Evolutionary conservation across 2,329 filamentous ascomycete species (phyloP).

Genomic region (Cytospora mali): DNA sequence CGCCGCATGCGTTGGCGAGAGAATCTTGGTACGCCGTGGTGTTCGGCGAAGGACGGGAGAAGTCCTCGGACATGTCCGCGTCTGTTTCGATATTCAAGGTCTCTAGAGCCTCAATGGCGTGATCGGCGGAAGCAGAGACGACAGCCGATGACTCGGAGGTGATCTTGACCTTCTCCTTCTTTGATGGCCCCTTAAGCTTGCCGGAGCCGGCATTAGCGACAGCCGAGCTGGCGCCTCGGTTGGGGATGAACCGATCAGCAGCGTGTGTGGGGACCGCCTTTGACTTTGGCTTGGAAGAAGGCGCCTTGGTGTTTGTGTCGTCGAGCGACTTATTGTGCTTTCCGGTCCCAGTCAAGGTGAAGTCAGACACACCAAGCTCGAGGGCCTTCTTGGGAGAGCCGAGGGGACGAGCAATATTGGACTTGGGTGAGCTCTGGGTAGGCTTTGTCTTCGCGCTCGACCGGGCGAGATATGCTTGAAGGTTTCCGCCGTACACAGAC

Average conservation of each 20-base stretch:
- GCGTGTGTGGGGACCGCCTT: conserved; percentile 82
- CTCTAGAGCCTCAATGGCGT: conserved; percentile 78
- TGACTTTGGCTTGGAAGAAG: conserved; percentile 51
- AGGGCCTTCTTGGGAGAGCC: conserved; percentile 80
- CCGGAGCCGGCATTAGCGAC: conserved; percentile 79
- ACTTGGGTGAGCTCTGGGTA: conserved; percentile 86
- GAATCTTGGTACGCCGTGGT: conserved; percentile 90
- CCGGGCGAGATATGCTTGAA: conserved; percentile 77
- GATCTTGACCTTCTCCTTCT: conserved; percentile 72
- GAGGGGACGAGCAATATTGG: conserved; percentile 77
- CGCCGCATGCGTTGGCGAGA: conserved; percentile 85
- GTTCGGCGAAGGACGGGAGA: conserved; percentile 81
- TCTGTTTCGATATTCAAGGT: conserved; percentile 75
- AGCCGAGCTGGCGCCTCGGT: conserved; percentile 85
- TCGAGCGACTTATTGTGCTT: conserved; percentile 56
- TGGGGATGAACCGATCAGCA: conserved; percentile 94
- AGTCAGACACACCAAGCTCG: conserved; percentile 91
- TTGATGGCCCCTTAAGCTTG: conserved; percentile 76
- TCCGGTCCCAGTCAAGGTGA: conserved; percentile 84
- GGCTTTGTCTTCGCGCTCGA: conserved; percentile 70
- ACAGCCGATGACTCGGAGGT: conserved; percentile 71
- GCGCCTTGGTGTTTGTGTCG: conserved; percentile 53
- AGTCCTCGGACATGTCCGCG: conserved; percentile 57
- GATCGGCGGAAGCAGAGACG: conserved; percentile 78
- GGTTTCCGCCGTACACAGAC: conserved; percentile 79